Base-by-base conservation (phyloP, 2,329 filamentous ascomycete species). In the Alternaria conjuncta region DNA sequence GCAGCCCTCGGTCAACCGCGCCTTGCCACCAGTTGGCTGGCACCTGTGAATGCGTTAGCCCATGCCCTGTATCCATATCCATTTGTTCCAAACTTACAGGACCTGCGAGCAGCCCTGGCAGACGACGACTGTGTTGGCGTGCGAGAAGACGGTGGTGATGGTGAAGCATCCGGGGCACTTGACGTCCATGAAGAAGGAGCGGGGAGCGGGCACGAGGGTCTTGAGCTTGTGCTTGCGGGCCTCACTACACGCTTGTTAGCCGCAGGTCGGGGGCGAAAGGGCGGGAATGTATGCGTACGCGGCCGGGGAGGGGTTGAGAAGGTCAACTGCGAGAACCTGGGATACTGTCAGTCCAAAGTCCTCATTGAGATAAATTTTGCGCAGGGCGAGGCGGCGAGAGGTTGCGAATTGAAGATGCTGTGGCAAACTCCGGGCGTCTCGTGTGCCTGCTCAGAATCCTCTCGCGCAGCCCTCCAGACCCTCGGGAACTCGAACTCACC, bases 101-200 rank as follows among this genome's bases (percentile, higher is more conserved):
- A 99, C 96, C 80, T 96, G 97, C 81, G 95, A 97, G 93, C 96
- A 99, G 81, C 96, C 96, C 74, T 80, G 94, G 92, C 96, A 99
- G 89, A 98, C 96, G 85, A 99, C 96, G 84, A 99, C 96, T 84
- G 96, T 99, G 90, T 99, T 96, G 85, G 96, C 96, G 90, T 99
- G 96, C 72, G 95, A 98, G 93, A 98, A 99, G 86, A 99, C 96
- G 85, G 96, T 99, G 85, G 96, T 99, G 90, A 99, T 99, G 85
- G 94, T 97, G 92, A 98, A 99, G 93, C 96, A 99, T 82, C 96
- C 96, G 84, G 96, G 96, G 92, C 96, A 99, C 92, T 99, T 99
- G 89, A 99, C 96, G 84, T 99, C 96, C 96, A 99, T 99, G 93
- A 99, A 99, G 92, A 98, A 99, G 77, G 95, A 98, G 84, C 96